phyloP scores from a whole-genome alignment of 371 early-diverging fungal genomes.

The Thermomucor indicae-seudaticae region DNA sequence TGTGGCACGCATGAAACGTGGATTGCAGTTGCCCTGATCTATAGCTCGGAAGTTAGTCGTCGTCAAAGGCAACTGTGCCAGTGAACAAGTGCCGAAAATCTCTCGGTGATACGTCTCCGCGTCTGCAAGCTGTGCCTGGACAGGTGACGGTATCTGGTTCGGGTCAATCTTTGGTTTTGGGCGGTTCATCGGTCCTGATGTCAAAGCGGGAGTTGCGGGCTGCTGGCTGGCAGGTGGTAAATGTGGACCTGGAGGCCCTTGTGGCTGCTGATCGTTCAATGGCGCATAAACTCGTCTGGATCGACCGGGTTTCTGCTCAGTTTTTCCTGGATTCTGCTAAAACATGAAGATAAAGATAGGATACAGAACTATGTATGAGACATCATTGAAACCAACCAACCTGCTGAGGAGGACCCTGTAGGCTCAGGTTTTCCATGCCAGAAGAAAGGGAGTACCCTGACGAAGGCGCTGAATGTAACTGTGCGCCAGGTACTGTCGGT shows the following conservation, averaged over 20 bases:
- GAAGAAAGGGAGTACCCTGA: constrained; percentile 5
- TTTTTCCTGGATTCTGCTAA: neutral
- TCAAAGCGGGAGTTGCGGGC: neutral
- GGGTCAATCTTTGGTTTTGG: constrained; percentile 72
- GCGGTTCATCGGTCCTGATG: constrained; percentile 4
- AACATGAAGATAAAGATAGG: too few relatives aligned
- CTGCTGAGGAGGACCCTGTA: constrained; percentile 2
- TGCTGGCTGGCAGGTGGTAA: constrained; percentile 5
- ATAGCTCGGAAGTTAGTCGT: constrained; percentile 72
- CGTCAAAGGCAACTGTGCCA: constrained; percentile 70
- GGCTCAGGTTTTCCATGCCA: constrained; percentile 8
- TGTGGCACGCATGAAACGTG: constrained; percentile 89
- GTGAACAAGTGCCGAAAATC: constrained; percentile 68
- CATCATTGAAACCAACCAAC: neutral
- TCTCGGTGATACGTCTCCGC: constrained; percentile 57
- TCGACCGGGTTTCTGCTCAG: constrained; percentile 8
- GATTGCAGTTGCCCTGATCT: constrained; percentile 94
- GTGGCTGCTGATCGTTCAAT: constrained; percentile 1
- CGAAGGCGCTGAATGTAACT: neutral
- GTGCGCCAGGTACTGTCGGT: too few relatives aligned
- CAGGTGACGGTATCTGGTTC: constrained; percentile 90
- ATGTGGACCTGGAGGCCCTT: neutral
- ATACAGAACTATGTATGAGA: neutral
- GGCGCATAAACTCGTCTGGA: constrained; percentile 34
- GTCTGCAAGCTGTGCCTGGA: constrained; percentile 76